Conservation (phyloP, 164 flowering plant genomes). For the Chimonanthus salicifolius region DNA sequence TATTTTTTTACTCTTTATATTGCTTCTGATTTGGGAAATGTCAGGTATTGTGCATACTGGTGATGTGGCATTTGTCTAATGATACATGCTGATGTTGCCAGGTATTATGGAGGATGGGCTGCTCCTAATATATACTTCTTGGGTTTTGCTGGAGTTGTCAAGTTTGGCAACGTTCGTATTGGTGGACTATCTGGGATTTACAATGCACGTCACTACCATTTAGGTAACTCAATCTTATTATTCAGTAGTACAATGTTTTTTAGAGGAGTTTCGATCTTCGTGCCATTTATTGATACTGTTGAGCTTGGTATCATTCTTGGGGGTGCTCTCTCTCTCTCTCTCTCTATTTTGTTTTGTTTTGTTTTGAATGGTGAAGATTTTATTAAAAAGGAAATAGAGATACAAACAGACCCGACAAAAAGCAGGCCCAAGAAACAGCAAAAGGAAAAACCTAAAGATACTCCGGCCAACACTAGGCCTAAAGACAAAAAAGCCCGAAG, state of each 20-base stretch:
- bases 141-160: conserved; percentile 91
- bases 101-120: conserved; percentile 97
- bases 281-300: background rate
- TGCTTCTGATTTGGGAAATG: background rate
- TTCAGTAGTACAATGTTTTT: background rate
- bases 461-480: no score
- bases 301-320: background rate
- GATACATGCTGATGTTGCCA: conserved; percentile 12
- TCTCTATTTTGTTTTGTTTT: no score
- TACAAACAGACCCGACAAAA: no score
- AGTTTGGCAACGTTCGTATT: conserved; percentile 83
- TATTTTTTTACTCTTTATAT: background rate
- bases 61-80: no score
- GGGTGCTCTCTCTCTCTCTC: no score
- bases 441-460: no score
- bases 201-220: conserved; percentile 50
- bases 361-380: background rate
- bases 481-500: no score
- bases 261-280: background rate
- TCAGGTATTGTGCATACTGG: background rate
- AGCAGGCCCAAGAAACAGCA: no score
- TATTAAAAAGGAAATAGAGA: no score
- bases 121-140: conserved; percentile 88
- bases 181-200: conserved; percentile 97
- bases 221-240: conserved; percentile 32